phyloP scores from a whole-genome alignment of 1,284 basidiomycete species.

The Cryptococcus sp. region DNA sequence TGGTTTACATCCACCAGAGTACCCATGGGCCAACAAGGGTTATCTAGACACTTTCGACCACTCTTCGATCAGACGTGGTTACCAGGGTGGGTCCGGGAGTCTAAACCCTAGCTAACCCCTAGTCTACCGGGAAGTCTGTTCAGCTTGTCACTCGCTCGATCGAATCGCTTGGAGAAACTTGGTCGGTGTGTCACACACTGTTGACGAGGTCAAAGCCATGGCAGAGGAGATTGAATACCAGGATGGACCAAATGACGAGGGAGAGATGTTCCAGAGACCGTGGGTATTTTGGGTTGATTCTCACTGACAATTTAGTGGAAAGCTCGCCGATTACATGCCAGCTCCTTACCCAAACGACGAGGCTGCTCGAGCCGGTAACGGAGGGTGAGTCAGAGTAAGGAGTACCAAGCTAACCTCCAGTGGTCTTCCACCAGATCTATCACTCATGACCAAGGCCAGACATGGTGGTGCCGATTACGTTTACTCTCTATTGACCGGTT shows the following conservation, averaged over 20 bases:
- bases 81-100: conserved; percentile 55
- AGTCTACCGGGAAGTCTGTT: conserved; percentile 98
- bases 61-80: conserved; percentile 87
- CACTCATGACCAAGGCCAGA: conserved; percentile 95
- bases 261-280: conserved; percentile 98
- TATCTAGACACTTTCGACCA: conserved; percentile 91
- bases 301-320: conserved; percentile 28
- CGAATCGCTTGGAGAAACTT: conserved; percentile 99
- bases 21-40: conserved; percentile 91
- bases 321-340: conserved; percentile 88
- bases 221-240: conserved; percentile 96
- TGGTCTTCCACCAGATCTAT: conserved; percentile 94
- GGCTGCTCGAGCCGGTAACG: conserved; percentile 91
- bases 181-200: conserved; percentile 95
- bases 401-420: conserved; percentile 40
- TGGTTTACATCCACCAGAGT: conserved; percentile 82
- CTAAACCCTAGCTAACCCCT: conserved; percentile 1
- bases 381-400: conserved; percentile 46
- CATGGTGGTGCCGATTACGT: conserved; percentile 97
- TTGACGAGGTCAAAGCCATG: conserved; percentile 84
- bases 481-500: conserved; percentile 94
- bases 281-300: conserved; percentile 51
- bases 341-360: conserved; percentile 96
- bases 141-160: conserved; percentile 97
- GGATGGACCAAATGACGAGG: conserved; percentile 91